Base-by-base conservation (phyloP, 192 early-diverging fungal genomes). In the Phlyctochytrium arcticum region DNA sequence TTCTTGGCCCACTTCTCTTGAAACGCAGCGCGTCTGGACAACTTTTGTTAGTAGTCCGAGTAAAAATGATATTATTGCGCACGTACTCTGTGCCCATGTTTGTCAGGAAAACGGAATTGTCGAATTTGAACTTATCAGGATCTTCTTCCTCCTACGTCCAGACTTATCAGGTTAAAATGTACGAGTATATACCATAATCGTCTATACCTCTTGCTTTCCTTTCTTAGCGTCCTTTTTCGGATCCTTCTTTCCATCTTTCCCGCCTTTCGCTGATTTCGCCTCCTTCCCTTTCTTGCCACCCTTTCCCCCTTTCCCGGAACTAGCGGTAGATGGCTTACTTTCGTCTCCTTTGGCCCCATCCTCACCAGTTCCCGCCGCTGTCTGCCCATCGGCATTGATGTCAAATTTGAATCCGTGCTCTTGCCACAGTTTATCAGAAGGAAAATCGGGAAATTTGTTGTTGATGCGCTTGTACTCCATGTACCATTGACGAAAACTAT, bases 371-470 rank as follows among this genome's bases (percentile, higher is more conserved):
- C 39, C 31, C 21, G 54, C 24, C 8, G 64, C 53, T 7, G 57
- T 66, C 54, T 66, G 54, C 6, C 60, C 56, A 32, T 71, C 56
- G 1, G 57, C 37, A 6, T 65, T 54, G 15, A 77, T 26, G 15
- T 70, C 56, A 49, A 85, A 84, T 50, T 75, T 72, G 67, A 83
- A 85, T 19, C 60, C 71, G 8, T 79, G 73, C 44, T 71, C 55
- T 48, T 85, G 59, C 84, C 84, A 85, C 2, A 71, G 56, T 23
- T 64, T 57, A 42, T 85, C 81, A 2, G 75, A 35, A 8, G 84
- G 84, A 36, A 85, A 85, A 37, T 85, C 84, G 6, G 84, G 84
- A 47, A 85, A 85, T 47, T 82, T 85, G 48, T 74, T 72, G 64
- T 78, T 71, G 26, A 76, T 63, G 27, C 77, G 68, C 58, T 82